Conservation (phyloP, 2,329 filamentous ascomycete species). For the Trichoderma arundinaceum region DNA sequence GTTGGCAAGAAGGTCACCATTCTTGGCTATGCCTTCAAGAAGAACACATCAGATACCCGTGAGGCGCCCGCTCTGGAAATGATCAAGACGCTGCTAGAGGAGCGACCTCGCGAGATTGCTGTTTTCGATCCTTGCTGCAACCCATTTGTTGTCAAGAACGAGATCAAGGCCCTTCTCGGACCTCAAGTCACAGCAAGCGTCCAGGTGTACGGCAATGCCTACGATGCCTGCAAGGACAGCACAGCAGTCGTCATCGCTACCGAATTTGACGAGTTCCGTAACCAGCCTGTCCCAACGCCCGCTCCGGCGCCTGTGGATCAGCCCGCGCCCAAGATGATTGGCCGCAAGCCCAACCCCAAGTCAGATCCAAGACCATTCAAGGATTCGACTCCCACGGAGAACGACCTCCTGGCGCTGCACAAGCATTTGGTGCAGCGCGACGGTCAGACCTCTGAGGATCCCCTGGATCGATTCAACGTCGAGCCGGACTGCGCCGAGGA, state of each 20-base stretch:
- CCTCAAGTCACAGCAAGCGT: slow-evolving; percentile 50
- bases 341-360: slow-evolving; percentile 49
- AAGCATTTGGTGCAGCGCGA: slow-evolving; percentile 51
- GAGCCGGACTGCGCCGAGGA: slow-evolving; percentile 53
- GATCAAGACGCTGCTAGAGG: slow-evolving; percentile 68
- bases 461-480: slow-evolving; percentile 52
- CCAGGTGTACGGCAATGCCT: slow-evolving; percentile 54
- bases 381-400: slow-evolving; percentile 46
- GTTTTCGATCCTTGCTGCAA: slow-evolving; percentile 72
- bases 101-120: slow-evolving; percentile 66
- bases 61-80: slow-evolving; percentile 73
- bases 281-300: slow-evolving; percentile 45
- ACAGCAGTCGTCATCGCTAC: slow-evolving; percentile 61
- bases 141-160: slow-evolving; percentile 55
- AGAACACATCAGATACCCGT: slow-evolving; percentile 76
- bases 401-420: slow-evolving; percentile 55
- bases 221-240: slow-evolving; percentile 56
- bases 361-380: slow-evolving; percentile 56
- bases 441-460: slow-evolving; percentile 46
- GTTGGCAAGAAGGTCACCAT: slow-evolving; percentile 73
- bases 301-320: slow-evolving; percentile 40
- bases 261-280: slow-evolving; percentile 62
- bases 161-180: slow-evolving; percentile 55
- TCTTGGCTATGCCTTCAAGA: slow-evolving; percentile 80
- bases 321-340: slow-evolving; percentile 41